Percentiles rank a stretch among this genome's conserved stretches.
These are phyloP conservation scores for Immersiporthe knoxdaviesiana DNA, from an alignment of 2,329 filamentous ascomycete genomes.

Conservation along the genomic window DNA sequence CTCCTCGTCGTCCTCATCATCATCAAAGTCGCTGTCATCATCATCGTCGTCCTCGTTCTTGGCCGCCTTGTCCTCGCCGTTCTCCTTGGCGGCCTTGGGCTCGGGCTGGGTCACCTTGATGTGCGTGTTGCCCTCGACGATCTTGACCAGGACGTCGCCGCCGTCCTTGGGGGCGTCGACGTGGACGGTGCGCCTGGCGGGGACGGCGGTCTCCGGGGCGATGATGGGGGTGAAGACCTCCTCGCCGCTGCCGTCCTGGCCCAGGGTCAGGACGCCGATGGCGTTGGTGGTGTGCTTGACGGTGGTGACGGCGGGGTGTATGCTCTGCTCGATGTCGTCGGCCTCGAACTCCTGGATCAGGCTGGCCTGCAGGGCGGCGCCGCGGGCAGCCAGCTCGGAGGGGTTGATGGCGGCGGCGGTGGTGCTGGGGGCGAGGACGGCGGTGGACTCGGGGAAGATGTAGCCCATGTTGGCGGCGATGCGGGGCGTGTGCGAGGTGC, in stretches of 20 bases:
- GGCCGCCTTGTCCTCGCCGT: constrained; percentile 49
- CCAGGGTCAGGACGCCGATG: constrained; percentile 78
- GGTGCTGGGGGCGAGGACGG: constrained; percentile 82
- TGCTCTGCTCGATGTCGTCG: constrained; percentile 93
- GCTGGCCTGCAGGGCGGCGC: constrained; percentile 93
- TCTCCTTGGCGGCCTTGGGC: constrained; percentile 70
- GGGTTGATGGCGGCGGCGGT: constrained; percentile 82
- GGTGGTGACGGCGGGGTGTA: constrained; percentile 91
- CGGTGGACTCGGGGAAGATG: constrained; percentile 81
- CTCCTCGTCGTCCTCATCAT: constrained; percentile 73
- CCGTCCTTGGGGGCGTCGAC: constrained; percentile 77
- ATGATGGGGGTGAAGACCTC: constrained; percentile 82
- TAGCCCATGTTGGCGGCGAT: constrained; percentile 78
- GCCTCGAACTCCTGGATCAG: constrained; percentile 93
- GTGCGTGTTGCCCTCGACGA: constrained; percentile 85
- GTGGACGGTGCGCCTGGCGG: constrained; percentile 82
- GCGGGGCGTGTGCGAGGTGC: constrained; percentile 90
- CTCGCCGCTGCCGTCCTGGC: constrained; percentile 60
- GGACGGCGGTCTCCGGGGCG: constrained; percentile 83
- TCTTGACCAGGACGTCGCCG: constrained; percentile 84
- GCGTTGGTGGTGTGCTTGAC: constrained; percentile 88
- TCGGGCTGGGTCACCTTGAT: constrained; percentile 93
- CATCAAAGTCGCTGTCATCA: constrained; percentile 67
- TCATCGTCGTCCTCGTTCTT: constrained; percentile 57
- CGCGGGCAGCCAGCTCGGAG: constrained; percentile 84